Evolutionary conservation across 371 early-diverging fungal genomes (phyloP).

Genomic region (Rhizopus sp.): DNA sequence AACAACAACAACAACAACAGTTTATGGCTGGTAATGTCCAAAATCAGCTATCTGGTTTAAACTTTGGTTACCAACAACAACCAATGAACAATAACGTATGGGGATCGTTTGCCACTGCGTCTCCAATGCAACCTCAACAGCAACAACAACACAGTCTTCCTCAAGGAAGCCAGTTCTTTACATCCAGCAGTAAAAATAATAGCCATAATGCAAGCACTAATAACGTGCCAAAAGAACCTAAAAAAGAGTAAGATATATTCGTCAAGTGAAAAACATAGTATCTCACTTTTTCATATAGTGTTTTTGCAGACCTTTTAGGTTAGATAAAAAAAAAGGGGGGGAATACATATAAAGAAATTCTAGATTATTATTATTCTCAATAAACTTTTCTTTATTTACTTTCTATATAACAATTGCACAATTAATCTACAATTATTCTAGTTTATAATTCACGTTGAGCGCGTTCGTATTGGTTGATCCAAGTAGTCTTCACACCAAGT

Average conservation of each 20-base stretch:
- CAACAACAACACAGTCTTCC: constrained; percentile 23
- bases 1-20: constrained; percentile 14
- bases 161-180: constrained; percentile 50
- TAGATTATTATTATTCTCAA: no score
- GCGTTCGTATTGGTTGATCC: no score
- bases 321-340: constrained; percentile 13
- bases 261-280: neutral
- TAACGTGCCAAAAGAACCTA: constrained; percentile 18
- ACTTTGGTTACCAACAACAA: constrained; percentile 19
- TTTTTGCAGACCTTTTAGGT: constrained; percentile 49
- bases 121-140: constrained; percentile 17
- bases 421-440: no score
- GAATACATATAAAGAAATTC: neutral
- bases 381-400: no score
- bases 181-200: neutral
- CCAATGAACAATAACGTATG: constrained; percentile 9
- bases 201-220: neutral
- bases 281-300: constrained; percentile 27
- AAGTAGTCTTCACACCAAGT: no score
- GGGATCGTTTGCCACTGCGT: constrained; percentile 24
- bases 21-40: constrained; percentile 28
- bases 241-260: constrained; percentile 26
- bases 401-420: no score
- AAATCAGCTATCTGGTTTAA: constrained; percentile 41
- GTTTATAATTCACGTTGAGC: no score